Conservation (phyloP, 2,329 filamentous ascomycete genomes). For the Penicillium sp. region DNA sequence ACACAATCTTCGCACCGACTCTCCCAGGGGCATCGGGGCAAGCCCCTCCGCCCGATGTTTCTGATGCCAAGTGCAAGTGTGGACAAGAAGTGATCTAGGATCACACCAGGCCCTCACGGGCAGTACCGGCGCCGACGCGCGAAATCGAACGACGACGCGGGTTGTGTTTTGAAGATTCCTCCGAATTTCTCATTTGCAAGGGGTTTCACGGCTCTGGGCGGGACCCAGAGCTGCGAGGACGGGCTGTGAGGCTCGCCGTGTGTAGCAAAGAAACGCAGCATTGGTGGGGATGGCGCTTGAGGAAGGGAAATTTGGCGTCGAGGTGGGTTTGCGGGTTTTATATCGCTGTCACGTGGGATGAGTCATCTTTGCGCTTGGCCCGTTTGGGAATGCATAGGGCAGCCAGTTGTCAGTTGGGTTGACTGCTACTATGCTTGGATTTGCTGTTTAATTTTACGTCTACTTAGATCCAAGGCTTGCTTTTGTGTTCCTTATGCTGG, state of each 20-base stretch:
- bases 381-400: slow-evolving; percentile 3
- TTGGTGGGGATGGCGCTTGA: slow-evolving; percentile 76
- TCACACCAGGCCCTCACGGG: slow-evolving; percentile 83
- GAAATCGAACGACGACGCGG: slow-evolving; percentile 31
- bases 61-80: slow-evolving; percentile 85
- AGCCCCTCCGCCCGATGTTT: slow-evolving; percentile 63
- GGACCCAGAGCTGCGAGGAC: slow-evolving; percentile 18
- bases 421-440: background rate
- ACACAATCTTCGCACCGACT: slow-evolving; percentile 91
- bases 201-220: slow-evolving; percentile 11
- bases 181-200: slow-evolving; percentile 96
- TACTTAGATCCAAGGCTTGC: background rate
- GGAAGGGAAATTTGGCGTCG: slow-evolving; percentile 21
- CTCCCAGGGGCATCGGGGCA: slow-evolving; percentile 61
- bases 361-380: slow-evolving; percentile 9
- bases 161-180: slow-evolving; percentile 70
- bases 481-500: background rate
- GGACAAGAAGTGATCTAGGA: slow-evolving; percentile 29
- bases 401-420: background rate
- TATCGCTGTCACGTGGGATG: slow-evolving; percentile 8
- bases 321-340: slow-evolving; percentile 7
- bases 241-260: slow-evolving; percentile 42
- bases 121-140: slow-evolving; percentile 44
- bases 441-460: background rate
- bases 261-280: slow-evolving; percentile 95